These are phyloP conservation scores for Sporothrix dimorphospora DNA, from an alignment of 2,329 filamentous ascomycete genomes.

Conservation along the genomic window DNA sequence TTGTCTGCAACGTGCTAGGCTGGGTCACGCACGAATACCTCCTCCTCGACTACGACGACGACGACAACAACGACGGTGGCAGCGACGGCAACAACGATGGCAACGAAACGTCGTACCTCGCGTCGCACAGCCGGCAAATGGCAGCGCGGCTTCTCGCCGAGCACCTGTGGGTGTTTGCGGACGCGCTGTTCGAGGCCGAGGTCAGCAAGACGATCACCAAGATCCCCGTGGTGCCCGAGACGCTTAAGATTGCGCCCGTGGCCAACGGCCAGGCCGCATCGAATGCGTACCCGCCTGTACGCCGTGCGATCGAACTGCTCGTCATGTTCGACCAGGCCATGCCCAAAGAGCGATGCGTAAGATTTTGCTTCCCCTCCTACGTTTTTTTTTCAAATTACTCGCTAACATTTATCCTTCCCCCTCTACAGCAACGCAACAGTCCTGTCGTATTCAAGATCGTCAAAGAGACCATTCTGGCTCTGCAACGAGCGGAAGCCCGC, in stretches of 20 bases:
- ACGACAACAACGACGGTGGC: constrained; percentile 42
- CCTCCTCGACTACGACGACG: constrained; percentile 59
- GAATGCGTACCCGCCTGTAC: constrained; percentile 62
- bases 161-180: constrained; percentile 61
- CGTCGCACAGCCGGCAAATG: constrained; percentile 58
- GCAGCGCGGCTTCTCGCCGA: constrained; percentile 60
- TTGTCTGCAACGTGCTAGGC: constrained; percentile 58
- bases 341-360: constrained; percentile 65
- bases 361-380: constrained; percentile 36
- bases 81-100: background rate
- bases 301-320: constrained; percentile 60
- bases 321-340: constrained; percentile 66
- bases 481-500: constrained; percentile 74
- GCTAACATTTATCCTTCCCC: background rate
- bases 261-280: constrained; percentile 52
- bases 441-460: constrained; percentile 72
- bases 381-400: background rate
- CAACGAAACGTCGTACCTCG: constrained; percentile 47
- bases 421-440: constrained; percentile 53
- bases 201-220: constrained; percentile 58
- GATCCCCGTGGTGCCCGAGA: constrained; percentile 50
- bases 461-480: constrained; percentile 82
- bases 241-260: constrained; percentile 55
- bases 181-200: constrained; percentile 58
- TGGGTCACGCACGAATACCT: constrained; percentile 64